These are phyloP conservation scores for Triangularia verruculosa DNA, from an alignment of 2,329 filamentous ascomycete genomes.

Conservation along the genomic window DNA sequence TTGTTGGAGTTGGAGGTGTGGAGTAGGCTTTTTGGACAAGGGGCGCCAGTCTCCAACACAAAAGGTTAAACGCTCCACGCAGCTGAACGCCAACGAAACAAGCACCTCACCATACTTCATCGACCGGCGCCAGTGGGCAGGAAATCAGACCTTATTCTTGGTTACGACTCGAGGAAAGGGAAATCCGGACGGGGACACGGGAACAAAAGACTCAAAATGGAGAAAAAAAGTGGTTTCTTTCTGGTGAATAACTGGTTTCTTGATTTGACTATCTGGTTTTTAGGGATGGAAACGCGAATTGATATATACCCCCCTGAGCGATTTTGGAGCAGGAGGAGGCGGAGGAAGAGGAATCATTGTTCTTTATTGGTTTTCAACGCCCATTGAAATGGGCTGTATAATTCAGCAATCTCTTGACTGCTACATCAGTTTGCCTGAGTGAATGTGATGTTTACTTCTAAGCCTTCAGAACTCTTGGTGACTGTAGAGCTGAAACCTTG, in stretches of 20 bases:
- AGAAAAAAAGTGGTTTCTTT: conserved; percentile 37
- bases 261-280: conserved; percentile 13
- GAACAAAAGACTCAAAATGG: background rate
- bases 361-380: background rate
- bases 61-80: background rate
- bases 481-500: background rate
- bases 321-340: conserved; percentile 11
- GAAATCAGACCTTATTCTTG: background rate
- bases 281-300: conserved; percentile 17
- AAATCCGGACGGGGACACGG: background rate
- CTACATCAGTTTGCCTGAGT: background rate
- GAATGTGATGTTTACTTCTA: background rate
- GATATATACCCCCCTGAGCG: conserved; percentile 39
- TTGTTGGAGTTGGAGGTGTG: background rate
- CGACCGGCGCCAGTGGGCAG: background rate
- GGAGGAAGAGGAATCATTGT: background rate
- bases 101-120: background rate
- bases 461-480: background rate
- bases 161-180: background rate
- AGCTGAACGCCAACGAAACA: background rate
- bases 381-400: background rate
- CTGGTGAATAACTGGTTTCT: conserved; percentile 42
- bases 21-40: background rate
- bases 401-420: background rate
- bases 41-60: background rate